A percentile compares a stretch with the other conserved stretches of the same genome.
phyloP scores from a whole-genome alignment of 805 yeast genomes.

The Hanseniaspora lindneri region DNA sequence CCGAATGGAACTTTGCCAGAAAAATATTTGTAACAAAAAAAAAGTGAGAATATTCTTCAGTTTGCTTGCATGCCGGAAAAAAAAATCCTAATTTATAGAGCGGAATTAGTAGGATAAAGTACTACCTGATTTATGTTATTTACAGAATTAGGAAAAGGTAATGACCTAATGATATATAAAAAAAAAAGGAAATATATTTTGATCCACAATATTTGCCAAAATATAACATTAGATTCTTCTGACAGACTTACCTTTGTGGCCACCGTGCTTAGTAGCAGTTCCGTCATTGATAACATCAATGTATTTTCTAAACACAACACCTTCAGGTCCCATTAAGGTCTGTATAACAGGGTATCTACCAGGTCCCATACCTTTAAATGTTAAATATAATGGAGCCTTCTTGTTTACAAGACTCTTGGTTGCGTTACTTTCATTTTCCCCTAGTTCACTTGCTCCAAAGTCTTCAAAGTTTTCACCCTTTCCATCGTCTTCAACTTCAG shows the following conservation, averaged over 20 bases:
- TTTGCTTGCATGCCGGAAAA: no score
- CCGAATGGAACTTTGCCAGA: background rate
- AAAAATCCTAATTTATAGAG: no score
- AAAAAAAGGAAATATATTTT: background rate
- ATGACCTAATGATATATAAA: background rate
- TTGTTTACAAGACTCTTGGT: conserved; percentile 39
- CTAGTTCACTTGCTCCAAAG: conserved; percentile 56
- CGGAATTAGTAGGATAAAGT: background rate
- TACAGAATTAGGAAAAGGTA: background rate
- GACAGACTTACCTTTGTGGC: conserved; percentile 69
- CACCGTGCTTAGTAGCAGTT: conserved; percentile 84
- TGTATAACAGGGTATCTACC: conserved; percentile 79
- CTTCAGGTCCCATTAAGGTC: conserved; percentile 84
- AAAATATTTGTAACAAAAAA: background rate
- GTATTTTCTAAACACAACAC: conserved; percentile 50
- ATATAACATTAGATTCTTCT: conserved; percentile 31
- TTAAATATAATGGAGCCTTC: conserved; percentile 49
- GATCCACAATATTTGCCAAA: background rate
- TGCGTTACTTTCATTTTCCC: conserved; percentile 33
- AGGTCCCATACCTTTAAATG: conserved; percentile 72
- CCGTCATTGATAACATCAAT: conserved; percentile 63
- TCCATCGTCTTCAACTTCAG: background rate
- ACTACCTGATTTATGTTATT: background rate
- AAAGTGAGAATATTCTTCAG: no score
- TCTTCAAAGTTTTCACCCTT: conserved; percentile 27